Evolutionary conservation across 1,284 basidiomycete species (phyloP), one percentile per base, ranked within the genome.

Genomic region (Ustilago esculenta): DNA sequence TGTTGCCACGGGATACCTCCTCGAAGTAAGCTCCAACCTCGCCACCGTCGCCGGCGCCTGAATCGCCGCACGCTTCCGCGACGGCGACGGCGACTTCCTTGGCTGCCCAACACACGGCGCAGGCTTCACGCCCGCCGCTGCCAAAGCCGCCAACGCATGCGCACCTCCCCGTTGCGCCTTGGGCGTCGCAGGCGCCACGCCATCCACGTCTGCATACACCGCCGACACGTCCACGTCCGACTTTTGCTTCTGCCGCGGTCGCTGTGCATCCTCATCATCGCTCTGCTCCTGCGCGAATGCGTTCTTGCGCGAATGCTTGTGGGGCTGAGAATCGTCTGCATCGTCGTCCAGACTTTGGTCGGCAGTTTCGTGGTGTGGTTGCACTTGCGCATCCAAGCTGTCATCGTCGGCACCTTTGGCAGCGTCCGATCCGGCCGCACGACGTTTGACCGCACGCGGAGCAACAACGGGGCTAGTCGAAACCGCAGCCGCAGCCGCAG

Each of bases 51-150:
- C 60, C 11, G 63, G 72, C 3, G 58, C 63, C 24, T 57, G 57
- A 21, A 61, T 70, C 2, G 67, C 73, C 0, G 66, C 69, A 6
- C 80, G 49, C 56, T 81, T 81, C 23, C 76, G 56, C 2, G 47
- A 60, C 0, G 76, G 76, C 11, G 73, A 79, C 4, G 79, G 80
- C 24, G 73, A 75, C 43, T 81, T 81, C 32, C 80, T 57, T 12
- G 80, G 80, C 45, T 81, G 80, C 2, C 80, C 80, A 4, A 81
- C 80, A 29, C 72, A 75, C 0, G 80, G 80, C 12, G 79, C 76
- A 6, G 80, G 79, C 52, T 81, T 81, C 33, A 64, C 45, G 2
- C 45, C 56, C 2, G 71, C 67, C 4, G 68, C 57, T 5, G 61
- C 54, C 3, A 57, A 49, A 5, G 53, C 45, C 27, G 64, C 39